Base-by-base conservation (phyloP, 2,329 filamentous ascomycete genomes). In the Paecilomyces variotii region DNA sequence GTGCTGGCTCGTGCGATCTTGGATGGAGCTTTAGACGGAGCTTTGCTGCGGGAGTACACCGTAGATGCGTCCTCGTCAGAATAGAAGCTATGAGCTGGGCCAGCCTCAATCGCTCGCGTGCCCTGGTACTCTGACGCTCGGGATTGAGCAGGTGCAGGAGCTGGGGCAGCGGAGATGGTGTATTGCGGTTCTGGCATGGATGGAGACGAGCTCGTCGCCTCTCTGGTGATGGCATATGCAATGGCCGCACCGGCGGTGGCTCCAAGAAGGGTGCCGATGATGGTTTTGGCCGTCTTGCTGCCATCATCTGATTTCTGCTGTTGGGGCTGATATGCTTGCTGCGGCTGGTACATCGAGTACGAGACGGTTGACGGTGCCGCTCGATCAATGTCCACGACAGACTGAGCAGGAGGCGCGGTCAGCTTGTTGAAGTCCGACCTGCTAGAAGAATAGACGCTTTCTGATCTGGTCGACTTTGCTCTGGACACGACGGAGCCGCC, bases 201-300 rank as follows among this genome's bases (percentile, higher is more conserved):
- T 39, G 57, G 56, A 10, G 66, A 65, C 12, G 67, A 59, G 24
- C 70, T 63, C 1, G 68, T 63, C 1, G 68, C 66, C 45, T 88
- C 86, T 60, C 81, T 85, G 62, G 85, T 80, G 77, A 91, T 86
- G 25, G 85, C 86, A 73, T 94, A 96, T 9, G 89, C 87, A 49
- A 89, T 78, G 9, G 87, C 88, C 35, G 87, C 89, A 45, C 88
- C 89, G 19, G 89, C 89, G 14, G 89, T 90, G 32, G 88, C 89
- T 51, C 90, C 90, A 54, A 96, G 80, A 10, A 95, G 78, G 6
- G 89, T 88, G 6, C 90, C 89, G 53, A 94, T 80, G 50, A 92
- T 80, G 24, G 84, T 83, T 64, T 86, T 86, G 49, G 84, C 80
- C 6, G 68, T 65, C 55, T 67, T 69, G 45, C 83, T 74, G 3